Base-by-base conservation (phyloP, 495 filamentous ascomycete species). In the Schizothecium vesticola region DNA sequence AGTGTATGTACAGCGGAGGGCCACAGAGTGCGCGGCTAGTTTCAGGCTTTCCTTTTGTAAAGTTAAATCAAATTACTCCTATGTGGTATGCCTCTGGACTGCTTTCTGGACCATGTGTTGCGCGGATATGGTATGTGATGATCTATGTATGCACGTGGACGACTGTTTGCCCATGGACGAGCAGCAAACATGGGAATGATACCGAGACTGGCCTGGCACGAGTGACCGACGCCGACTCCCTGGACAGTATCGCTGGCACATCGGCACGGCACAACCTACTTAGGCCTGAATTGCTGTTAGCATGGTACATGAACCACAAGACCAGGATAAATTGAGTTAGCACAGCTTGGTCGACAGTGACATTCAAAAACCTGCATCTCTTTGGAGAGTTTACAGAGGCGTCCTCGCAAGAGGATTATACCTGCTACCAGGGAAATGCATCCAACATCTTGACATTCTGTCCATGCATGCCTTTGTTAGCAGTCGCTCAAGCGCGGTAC, bases 1-100 rank as follows among this genome's bases (percentile, higher is more conserved):
- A 63, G 43, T 68, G 57, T n/a, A 56, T 55, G 26, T 51, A 51
- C 43, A 24, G 13, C 26, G 23, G 61, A 56, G 21, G 23, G 58
- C 58, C 43, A 23, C 56, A 58, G 43, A 51, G 43, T n/a, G 43
- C 24, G 16, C 22, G 16, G 63, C 51, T 28, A 16, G 23, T 25
- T 23, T 29, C 26, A 67, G 51, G 28, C 21, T 68, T 65, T 66
- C 58, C 65, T 63, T 71, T 60, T 71, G 65, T 71, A 71, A 67
- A 71, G 57, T 71, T 65, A 61, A 25, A 64, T 59, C 29, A 33
- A 61, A 63, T 63, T 36, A 26, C 57, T 36, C 10, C 8, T 21
- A 12, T 58, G 31, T 58, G 24, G n/a, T 36, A 25, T 19, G 23
- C 29, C 1, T 25, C 51, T 26, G 8, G 24, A 31, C 33, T 65